These are phyloP conservation scores for Arabidopsis suecica DNA, from an alignment of 345 rosid species.

Conservation along the genomic window DNA sequence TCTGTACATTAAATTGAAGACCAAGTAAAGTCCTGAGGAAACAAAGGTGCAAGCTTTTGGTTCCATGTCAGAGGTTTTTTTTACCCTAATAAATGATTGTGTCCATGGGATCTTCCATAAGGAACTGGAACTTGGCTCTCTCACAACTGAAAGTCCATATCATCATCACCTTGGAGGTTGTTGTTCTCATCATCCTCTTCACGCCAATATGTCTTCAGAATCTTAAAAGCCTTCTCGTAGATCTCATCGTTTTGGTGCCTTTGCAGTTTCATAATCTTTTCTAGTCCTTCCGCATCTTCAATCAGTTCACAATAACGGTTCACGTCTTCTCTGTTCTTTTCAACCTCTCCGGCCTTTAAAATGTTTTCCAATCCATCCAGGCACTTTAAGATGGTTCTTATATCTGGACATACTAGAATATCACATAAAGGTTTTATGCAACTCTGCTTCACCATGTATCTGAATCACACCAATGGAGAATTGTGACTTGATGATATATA, in stretches of 20 bases:
- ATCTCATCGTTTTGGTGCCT: not conserved
- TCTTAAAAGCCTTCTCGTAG: not conserved
- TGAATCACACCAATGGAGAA: constrained; percentile 8
- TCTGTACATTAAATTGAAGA: too few species aligned
- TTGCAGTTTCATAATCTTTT: not conserved
- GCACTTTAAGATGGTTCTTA: not conserved
- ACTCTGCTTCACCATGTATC: not conserved
- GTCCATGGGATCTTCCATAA: too few species aligned
- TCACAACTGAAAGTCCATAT: not conserved
- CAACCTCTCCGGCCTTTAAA: not conserved
- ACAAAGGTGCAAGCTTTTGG: too few species aligned
- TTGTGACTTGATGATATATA: not conserved
- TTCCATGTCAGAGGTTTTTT: too few species aligned
- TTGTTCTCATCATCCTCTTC: not conserved
- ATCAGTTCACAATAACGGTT: not conserved
- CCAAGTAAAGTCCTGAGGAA: too few species aligned
- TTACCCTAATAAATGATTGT: too few species aligned
- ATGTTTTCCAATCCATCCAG: constrained; percentile 6
- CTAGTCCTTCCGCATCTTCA: not conserved
- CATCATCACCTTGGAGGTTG: not conserved
- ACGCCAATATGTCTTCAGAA: not conserved
- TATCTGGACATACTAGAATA: not conserved
- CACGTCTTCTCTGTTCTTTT: not conserved
- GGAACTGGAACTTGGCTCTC: not conserved
- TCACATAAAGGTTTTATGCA: constrained; percentile 10